Base-by-base conservation (phyloP, 345 rosid species). In the Balakata baccata region DNA sequence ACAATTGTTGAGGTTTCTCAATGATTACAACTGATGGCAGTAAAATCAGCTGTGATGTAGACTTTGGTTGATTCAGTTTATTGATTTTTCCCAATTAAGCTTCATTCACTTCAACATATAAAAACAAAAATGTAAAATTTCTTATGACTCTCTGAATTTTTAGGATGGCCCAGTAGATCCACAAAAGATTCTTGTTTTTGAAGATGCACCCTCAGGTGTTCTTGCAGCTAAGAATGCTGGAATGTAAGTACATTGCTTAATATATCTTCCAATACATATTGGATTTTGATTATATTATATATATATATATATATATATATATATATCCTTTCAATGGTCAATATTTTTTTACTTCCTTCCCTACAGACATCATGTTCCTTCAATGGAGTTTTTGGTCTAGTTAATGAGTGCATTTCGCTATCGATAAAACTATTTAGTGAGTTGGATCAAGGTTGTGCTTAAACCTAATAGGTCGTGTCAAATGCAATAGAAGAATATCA, bases 121-220 rank as follows among this genome's bases (percentile, higher is more conserved):
- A 12, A 5, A 73, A 57, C 10, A 16, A 37, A 46, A 50, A 17
- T 9, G 17, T 25, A 56, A 56, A 34, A 37, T 43, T 43, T 37
- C 54, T 69, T 39, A 66, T 77, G 38, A 61, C 0, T 57, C 66
- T 59, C 75, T 83, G 47, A 66, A 56, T 78, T 72, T 38, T 59
- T 73, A 92, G 97, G 93, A 84, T 52, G 93, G 88, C 38, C 88
- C 86, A 67, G 75, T 88, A 70, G 92, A 88, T 66, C 81, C 91
- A 61, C 65, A 37, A 10, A 83, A 84, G 69, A 72, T 79, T 79
- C 83, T 94, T 22, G 95, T 90, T 62, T 94, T 94, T 82, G 98
- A 94, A 84, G 98, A 94, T 87, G 98, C 98, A 8, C 98, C 98
- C 66, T 75, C 93, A 5, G 98, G 98, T 63, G 98, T 89, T 76